phyloP scores from a whole-genome alignment of 768 basidiomycete species.

The Mycena leptocephala region DNA sequence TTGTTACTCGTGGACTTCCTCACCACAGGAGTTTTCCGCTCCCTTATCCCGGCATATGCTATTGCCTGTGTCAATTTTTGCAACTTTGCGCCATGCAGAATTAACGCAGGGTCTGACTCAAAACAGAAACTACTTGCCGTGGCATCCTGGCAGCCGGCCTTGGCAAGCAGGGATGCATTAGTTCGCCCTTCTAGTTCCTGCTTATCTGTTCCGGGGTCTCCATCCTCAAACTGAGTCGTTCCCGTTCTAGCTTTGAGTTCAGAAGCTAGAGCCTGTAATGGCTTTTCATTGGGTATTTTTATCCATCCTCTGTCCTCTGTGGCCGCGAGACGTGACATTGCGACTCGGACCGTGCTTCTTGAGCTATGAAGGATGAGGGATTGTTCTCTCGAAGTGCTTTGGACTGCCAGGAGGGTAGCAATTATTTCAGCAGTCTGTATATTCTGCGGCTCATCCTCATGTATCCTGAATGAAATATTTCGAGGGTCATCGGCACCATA shows the following conservation, averaged over 20 bases:
- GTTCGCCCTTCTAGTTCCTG: too few relatives aligned
- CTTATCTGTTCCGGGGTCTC: too few relatives aligned
- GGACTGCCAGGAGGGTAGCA: neutral
- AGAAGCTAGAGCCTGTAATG: neutral
- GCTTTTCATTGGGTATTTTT: neutral
- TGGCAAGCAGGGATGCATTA: too few relatives aligned
- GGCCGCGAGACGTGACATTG: neutral
- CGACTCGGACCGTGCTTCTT: neutral
- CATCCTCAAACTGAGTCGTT: too few relatives aligned
- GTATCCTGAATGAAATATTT: neutral
- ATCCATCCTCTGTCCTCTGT: conserved; percentile 17
- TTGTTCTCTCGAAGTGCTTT: neutral
- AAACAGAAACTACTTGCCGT: too few relatives aligned
- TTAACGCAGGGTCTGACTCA: too few relatives aligned
- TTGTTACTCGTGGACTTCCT: neutral
- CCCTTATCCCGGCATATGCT: neutral
- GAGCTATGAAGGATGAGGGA: neutral
- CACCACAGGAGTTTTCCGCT: neutral
- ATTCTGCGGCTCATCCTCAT: neutral
- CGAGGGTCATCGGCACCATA: neutral
- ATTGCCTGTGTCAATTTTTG: neutral
- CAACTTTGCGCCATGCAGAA: neutral
- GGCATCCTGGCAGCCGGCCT: too few relatives aligned
- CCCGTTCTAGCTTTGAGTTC: neutral
- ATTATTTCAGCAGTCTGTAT: neutral